phyloP scores from a whole-genome alignment of 202 grass and related monocot species.

The Carex arenaria region DNA sequence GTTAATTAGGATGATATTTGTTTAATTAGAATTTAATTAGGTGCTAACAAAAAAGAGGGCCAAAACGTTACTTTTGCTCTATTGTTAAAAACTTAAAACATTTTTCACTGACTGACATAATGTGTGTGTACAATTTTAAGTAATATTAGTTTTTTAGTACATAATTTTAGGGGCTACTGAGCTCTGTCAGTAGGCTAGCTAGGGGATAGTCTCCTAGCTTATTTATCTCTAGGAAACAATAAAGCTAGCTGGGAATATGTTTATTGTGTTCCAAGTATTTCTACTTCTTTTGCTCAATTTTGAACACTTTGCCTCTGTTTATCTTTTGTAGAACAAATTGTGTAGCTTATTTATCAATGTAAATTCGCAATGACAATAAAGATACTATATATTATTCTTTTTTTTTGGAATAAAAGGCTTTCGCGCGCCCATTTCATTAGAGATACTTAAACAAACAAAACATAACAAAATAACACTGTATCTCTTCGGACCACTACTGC shows the following conservation, averaged over 20 bases:
- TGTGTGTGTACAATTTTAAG: slow-evolving; percentile 29
- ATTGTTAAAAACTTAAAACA: not conserved
- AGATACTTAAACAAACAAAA: no score
- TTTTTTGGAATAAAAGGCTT: no score
- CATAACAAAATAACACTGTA: no score
- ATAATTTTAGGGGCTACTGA: not conserved
- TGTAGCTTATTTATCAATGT: not conserved
- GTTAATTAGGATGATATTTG: no score
- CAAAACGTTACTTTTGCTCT: not conserved
- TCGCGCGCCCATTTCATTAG: no score
- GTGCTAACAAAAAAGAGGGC: slow-evolving; percentile 3
- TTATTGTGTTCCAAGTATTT: not conserved
- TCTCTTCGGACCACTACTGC: no score
- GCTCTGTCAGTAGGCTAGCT: slow-evolving; percentile 5
- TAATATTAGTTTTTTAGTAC: slow-evolving; percentile 33
- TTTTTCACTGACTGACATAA: not conserved
- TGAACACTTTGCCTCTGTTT: not conserved
- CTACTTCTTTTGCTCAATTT: not conserved
- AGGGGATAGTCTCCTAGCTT: slow-evolving; percentile 26
- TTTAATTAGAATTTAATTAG: not conserved
- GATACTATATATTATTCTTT: no score
- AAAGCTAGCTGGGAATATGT: not conserved
- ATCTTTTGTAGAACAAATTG: not conserved
- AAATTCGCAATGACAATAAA: no score
- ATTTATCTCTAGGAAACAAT: slow-evolving; percentile 6